Conservation (phyloP, 768 basidiomycete genomes). For the Leccinum olivaceopallidum region DNA sequence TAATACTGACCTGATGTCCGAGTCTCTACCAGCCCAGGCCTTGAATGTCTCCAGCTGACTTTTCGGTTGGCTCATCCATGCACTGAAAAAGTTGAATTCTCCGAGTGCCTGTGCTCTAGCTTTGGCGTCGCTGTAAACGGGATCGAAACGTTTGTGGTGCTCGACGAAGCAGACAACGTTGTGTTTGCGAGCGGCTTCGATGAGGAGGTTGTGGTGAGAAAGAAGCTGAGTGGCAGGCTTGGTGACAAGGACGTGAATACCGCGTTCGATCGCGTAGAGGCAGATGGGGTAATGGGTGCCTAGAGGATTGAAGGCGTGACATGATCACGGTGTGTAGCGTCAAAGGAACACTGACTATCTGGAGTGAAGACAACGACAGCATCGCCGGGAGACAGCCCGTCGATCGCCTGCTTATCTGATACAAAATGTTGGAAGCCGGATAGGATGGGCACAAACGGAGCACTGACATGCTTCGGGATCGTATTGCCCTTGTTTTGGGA, state of each 20-base stretch:
- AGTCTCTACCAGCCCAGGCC: slow-evolving; percentile 94
- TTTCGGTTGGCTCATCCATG: slow-evolving; percentile 98
- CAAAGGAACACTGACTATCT: slow-evolving; percentile 56
- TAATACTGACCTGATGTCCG: slow-evolving; percentile 74
- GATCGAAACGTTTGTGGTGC: slow-evolving; percentile 91
- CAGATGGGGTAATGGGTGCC: slow-evolving; percentile 86
- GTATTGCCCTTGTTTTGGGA: slow-evolving; percentile 65
- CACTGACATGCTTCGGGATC: slow-evolving; percentile 82
- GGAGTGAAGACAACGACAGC: slow-evolving; percentile 95
- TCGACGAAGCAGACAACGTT: slow-evolving; percentile 92
- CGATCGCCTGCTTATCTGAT: slow-evolving; percentile 83
- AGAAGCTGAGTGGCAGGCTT: slow-evolving; percentile 91
- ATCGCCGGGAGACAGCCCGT: slow-evolving; percentile 74
- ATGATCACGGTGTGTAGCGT: neutral
- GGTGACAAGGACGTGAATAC: slow-evolving; percentile 87
- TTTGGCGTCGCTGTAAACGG: slow-evolving; percentile 89
- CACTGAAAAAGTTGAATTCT: slow-evolving; percentile 94
- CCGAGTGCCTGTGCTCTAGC: slow-evolving; percentile 74
- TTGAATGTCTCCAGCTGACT: slow-evolving; percentile 92
- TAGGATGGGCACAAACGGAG: slow-evolving; percentile 4
- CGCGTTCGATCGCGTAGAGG: slow-evolving; percentile 80
- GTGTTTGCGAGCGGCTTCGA: slow-evolving; percentile 74
- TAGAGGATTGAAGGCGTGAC: slow-evolving; percentile 28
- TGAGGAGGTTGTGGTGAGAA: slow-evolving; percentile 76
- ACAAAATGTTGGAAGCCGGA: slow-evolving; percentile 1